Base-by-base conservation (phyloP, 345 rosid genomes). In the Tarenaya hassleriana region DNA sequence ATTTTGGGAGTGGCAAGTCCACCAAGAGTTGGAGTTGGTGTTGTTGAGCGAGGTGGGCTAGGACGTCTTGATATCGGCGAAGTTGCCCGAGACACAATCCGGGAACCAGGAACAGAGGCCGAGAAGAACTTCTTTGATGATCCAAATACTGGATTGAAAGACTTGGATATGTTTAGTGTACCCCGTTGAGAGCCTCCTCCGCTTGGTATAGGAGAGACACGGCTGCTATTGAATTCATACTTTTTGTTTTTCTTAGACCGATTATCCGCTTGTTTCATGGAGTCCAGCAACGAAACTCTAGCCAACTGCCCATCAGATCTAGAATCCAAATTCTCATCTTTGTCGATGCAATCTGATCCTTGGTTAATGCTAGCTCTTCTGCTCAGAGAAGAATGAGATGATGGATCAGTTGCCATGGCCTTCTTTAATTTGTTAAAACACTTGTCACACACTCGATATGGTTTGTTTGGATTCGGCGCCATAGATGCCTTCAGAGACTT, bases 11-110 rank as follows among this genome's bases (percentile, higher is more conserved):
- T 82, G 31, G 85, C 73, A 20, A 92, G 87, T 61, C 98, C 95
- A 10, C 83, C 81, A 47, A 92, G 76, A 50, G 95, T 92, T 29
- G 98, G 98, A 31, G 95, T 88, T 29, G 98, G 98, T 15, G 98
- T 92, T 16, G 98, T 85, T 63, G 98, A 88, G 56, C 98, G 91
- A 44, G 98, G 95, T 45, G 97, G 98, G 60, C 95, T 92, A 14
- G 85, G 73, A 32, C 91, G 83, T 66, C 98, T 83, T 44, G 91
- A 92, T 72, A 88, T 83, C 45, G 98, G 98, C 19, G 98, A 92
- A 62, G 97, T 85, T 77, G 97, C 97, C 54, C 98, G 94, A 56
- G 98, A 92, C 43, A 80, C 94, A 64, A 92, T 88, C 77, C 98
- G 75, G 34, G 98, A 92, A n/a, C n/a, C n/a, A n/a, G n/a, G n/a